A percentile compares a stretch with the other conserved stretches of the same genome.
Evolutionary conservation across 208 protist genomes (phyloP).

Genomic region (Tetramitus jugosus): DNA sequence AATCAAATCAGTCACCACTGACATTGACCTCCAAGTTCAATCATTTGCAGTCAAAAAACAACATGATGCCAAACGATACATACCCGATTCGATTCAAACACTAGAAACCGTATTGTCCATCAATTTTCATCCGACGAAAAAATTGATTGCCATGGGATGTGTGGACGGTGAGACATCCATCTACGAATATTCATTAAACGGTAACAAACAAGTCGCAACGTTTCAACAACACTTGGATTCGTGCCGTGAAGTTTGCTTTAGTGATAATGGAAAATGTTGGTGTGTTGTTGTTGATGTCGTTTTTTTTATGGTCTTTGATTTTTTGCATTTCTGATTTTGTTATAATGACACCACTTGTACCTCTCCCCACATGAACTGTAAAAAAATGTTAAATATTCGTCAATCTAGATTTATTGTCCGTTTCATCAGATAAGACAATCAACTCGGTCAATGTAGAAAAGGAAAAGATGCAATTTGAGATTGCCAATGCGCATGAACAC

Average conservation of each 20-base stretch:
- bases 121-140: neutral
- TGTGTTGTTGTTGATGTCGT: too few relatives aligned
- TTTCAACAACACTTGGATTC: neutral
- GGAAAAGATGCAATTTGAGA: neutral
- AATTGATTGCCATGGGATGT: neutral
- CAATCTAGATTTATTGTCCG: neutral
- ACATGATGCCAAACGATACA: too few relatives aligned
- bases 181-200: constrained; percentile 1
- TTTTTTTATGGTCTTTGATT: too few relatives aligned
- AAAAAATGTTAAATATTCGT: neutral
- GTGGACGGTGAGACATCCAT: neutral
- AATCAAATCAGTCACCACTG: too few relatives aligned
- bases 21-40: too few relatives aligned
- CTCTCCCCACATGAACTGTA: too few relatives aligned
- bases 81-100: neutral
- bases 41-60: too few relatives aligned
- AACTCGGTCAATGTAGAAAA: neutral
- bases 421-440: neutral
- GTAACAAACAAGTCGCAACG: neutral
- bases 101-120: neutral
- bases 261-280: neutral
- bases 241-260: neutral
- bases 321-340: too few relatives aligned
- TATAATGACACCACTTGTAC: too few relatives aligned
- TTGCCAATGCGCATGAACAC: neutral